Evolutionary conservation across 2,329 filamentous ascomycete genomes (phyloP).

Genomic region (Xylaria sp.): DNA sequence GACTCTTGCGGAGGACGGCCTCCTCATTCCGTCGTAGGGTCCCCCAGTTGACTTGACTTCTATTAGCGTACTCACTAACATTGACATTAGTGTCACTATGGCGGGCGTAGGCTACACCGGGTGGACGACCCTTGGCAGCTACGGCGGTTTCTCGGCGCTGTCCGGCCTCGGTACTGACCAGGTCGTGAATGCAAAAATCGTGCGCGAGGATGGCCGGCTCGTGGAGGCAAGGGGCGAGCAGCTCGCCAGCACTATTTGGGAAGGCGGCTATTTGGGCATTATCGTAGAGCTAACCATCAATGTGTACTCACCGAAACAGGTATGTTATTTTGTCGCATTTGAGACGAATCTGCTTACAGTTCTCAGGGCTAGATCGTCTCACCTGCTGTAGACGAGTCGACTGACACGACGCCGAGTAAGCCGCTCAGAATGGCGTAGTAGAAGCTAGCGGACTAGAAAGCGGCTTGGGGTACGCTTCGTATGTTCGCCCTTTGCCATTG

Average conservation of each 20-base stretch:
- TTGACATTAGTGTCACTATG: conserved; percentile 22
- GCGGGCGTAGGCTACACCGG: conserved; percentile 40
- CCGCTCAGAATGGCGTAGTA: background rate
- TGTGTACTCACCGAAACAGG: conserved; percentile 42
- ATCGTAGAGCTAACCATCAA: conserved; percentile 48
- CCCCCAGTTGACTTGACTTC: background rate
- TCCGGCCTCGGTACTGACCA: conserved; percentile 45
- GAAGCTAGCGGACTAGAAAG: background rate
- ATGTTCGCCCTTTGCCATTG: background rate
- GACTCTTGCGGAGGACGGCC: conserved; percentile 36
- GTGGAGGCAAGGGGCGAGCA: conserved; percentile 45
- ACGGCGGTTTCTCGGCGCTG: conserved; percentile 39
- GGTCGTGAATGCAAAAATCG: conserved; percentile 45
- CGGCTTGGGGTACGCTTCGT: background rate
- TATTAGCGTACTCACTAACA: background rate
- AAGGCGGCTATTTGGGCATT: conserved; percentile 46
- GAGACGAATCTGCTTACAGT: background rate
- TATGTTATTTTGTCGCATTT: conserved; percentile 16
- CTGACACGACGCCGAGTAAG: conserved; percentile 30
- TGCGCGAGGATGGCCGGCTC: conserved; percentile 44
- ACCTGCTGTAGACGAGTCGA: conserved; percentile 30
- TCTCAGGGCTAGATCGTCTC: conserved; percentile 33
- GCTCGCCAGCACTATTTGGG: conserved; percentile 45
- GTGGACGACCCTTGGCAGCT: conserved; percentile 43
- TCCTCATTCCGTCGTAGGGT: conserved; percentile 36